Percentiles rank a stretch among this genome's conserved stretches.
Conservation (phyloP, 2,329 filamentous ascomycete genomes). For the Myriosclerotinia duriaeana region DNA sequence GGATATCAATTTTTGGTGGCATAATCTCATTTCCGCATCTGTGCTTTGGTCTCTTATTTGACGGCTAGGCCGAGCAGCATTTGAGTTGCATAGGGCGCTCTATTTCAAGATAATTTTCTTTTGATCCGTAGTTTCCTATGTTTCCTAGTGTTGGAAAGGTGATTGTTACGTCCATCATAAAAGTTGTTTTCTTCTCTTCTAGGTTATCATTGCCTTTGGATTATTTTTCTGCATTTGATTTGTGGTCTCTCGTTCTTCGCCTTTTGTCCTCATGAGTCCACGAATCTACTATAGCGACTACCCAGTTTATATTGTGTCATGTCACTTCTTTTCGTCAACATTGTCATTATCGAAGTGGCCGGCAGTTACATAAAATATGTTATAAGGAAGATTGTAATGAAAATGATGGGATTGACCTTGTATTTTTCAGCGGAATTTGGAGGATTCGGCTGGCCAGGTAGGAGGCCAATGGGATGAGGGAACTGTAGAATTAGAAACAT, state of each 20-base stretch:
- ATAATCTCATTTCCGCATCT: conserved; percentile 33
- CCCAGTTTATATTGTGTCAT: conserved; percentile 38
- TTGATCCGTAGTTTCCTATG: conserved; percentile 35
- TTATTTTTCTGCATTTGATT: conserved; percentile 35
- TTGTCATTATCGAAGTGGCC: conserved; percentile 27
- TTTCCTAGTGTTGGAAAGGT: conserved; percentile 39
- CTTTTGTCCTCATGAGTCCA: conserved; percentile 41
- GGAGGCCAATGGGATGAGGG: conserved; percentile 7
- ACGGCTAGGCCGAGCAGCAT: conserved; percentile 36
- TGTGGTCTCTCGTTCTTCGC: conserved; percentile 36
- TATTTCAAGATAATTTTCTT: conserved; percentile 37
- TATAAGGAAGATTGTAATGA: conserved; percentile 26
- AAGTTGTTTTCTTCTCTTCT: conserved; percentile 41
- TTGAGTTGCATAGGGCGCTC: conserved; percentile 36
- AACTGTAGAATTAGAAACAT: conserved; percentile 21
- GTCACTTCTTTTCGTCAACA: conserved; percentile 28
- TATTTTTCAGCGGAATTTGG: conserved; percentile 2
- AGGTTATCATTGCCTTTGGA: conserved; percentile 38
- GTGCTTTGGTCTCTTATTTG: conserved; percentile 29
- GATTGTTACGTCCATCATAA: conserved; percentile 38
- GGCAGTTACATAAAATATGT: conserved; percentile 29
- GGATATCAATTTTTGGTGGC: conserved; percentile 36
- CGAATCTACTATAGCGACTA: conserved; percentile 45
- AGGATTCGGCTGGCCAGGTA: conserved; percentile 6
- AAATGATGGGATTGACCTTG: conserved; percentile 22